Evolutionary conservation across 805 yeast species (phyloP).

Genomic region (Candida pseudofarinosa): DNA sequence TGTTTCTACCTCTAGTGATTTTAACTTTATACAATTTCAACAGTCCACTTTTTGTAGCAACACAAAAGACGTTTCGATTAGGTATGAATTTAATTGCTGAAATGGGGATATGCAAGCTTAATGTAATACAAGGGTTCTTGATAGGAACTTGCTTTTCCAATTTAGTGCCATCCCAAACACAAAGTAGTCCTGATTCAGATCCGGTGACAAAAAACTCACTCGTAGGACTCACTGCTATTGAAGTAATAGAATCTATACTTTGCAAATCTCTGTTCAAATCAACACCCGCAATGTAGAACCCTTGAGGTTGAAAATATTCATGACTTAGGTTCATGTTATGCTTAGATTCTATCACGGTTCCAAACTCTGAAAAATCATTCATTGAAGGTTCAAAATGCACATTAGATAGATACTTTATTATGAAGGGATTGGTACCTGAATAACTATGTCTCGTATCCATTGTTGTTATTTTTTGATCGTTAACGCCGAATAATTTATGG

Average conservation of each 20-base stretch:
- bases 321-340: not conserved
- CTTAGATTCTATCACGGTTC: constrained; percentile 23
- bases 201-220: constrained; percentile 70
- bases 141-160: constrained; percentile 60
- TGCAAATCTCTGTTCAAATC: constrained; percentile 54
- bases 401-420: constrained; percentile 51
- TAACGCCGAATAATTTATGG: constrained; percentile 35
- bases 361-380: constrained; percentile 67
- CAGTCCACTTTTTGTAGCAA: constrained; percentile 46
- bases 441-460: constrained; percentile 52
- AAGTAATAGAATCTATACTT: constrained; percentile 40
- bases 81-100: constrained; percentile 48
- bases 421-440: constrained; percentile 61
- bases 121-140: constrained; percentile 40
- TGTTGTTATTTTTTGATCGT: constrained; percentile 26
- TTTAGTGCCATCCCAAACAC: constrained; percentile 72
- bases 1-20: constrained; percentile 29
- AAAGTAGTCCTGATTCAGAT: constrained; percentile 67
- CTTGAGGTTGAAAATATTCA: constrained; percentile 31
- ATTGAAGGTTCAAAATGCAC: constrained; percentile 54
- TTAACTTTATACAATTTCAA: constrained; percentile 37
- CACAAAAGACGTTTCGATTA: constrained; percentile 56
- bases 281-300: constrained; percentile 57
- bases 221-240: constrained; percentile 57
- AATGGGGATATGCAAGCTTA: constrained; percentile 48